Evolutionary conservation across 257 asterid genomes (phyloP).

Genomic region (Ligustrum vulgare): DNA sequence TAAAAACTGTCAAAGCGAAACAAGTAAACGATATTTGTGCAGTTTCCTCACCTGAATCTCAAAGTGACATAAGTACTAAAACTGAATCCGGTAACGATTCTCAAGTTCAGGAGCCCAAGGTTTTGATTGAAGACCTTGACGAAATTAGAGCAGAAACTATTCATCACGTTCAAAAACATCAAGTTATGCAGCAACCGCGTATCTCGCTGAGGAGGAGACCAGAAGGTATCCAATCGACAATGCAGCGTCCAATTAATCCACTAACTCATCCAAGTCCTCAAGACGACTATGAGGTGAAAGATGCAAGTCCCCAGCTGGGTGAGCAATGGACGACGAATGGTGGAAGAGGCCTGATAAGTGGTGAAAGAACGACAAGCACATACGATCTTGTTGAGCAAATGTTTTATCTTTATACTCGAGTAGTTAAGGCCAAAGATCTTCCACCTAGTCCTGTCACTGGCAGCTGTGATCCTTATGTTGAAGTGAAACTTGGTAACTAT

Average conservation of each 20-base stretch:
- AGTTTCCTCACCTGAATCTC: neutral
- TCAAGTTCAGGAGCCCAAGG: constrained; percentile 21
- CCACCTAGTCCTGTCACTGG: neutral
- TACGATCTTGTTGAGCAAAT: neutral
- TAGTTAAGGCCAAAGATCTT: neutral
- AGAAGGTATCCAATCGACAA: constrained; percentile 29
- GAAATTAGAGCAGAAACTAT: constrained; percentile 33
- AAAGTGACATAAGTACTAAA: neutral
- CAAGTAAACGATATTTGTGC: neutral
- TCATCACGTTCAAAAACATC: constrained; percentile 38
- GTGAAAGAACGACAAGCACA: constrained; percentile 40
- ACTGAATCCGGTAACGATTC: neutral
- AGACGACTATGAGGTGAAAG: constrained; percentile 65
- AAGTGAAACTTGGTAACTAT: neutral
- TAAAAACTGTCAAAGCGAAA: constrained; percentile 3
- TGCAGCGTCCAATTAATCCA: constrained; percentile 42
- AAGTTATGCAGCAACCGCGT: constrained; percentile 40
- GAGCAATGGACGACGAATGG: constrained; percentile 21
- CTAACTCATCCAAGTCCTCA: constrained; percentile 31
- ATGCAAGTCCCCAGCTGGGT: constrained; percentile 53
- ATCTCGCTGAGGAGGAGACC: constrained; percentile 30
- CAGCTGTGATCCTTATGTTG: neutral
- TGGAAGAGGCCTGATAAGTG: constrained; percentile 53
- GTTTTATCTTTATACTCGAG: neutral
- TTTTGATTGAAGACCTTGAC: constrained; percentile 21